phyloP scores from a whole-genome alignment of 1,139 yeast species.

The Hyphopichia burtonii region DNA sequence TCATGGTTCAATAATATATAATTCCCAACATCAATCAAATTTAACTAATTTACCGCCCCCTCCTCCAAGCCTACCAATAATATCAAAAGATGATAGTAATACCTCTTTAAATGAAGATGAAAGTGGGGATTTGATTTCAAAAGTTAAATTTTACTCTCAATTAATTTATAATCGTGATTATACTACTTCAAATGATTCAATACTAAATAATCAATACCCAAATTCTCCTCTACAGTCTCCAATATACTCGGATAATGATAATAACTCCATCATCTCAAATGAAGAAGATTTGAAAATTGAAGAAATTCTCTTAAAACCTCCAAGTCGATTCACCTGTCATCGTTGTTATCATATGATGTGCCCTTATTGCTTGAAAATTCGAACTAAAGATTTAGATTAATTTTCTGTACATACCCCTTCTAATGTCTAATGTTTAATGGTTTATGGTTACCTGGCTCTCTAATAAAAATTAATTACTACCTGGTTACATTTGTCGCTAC shows the following conservation, averaged over 20 bases:
- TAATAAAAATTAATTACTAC: no score
- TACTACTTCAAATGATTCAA: background rate
- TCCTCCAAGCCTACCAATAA: background rate
- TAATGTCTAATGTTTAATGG: background rate
- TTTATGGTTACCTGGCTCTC: no score
- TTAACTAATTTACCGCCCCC: background rate
- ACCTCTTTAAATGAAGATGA: constrained; percentile 4
- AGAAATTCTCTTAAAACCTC: constrained; percentile 15
- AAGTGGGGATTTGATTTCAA: constrained; percentile 9
- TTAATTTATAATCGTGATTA: constrained; percentile 18
- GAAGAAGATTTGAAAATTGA: background rate
- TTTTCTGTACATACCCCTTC: background rate
- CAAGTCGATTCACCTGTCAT: constrained; percentile 43
- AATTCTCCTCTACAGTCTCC: background rate
- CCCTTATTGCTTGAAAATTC: constrained; percentile 49
- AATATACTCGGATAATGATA: background rate
- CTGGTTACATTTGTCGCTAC: no score
- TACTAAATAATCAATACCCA: background rate
- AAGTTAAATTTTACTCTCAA: constrained; percentile 29
- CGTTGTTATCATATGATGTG: constrained; percentile 56
- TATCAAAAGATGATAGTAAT: background rate
- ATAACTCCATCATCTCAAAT: background rate
- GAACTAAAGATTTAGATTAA: constrained; percentile 34
- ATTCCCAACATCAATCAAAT: constrained; percentile 7
- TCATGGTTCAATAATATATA: constrained; percentile 41